Evolutionary conservation across 1,139 yeast species (phyloP).

Genomic region (Candida albicans): DNA sequence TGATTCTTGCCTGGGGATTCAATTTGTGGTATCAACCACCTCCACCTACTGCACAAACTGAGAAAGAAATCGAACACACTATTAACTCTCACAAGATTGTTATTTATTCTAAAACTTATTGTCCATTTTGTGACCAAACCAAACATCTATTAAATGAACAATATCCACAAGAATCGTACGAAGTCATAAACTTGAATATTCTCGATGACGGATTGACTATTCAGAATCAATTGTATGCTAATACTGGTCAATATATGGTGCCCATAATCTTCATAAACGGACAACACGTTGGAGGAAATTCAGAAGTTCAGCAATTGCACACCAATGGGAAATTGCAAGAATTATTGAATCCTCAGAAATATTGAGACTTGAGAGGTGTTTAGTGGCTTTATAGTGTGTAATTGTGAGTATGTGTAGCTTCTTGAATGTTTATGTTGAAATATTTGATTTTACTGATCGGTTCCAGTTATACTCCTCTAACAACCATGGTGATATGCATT

Average conservation of each 20-base stretch:
- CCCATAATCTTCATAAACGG: slow-evolving; percentile 83
- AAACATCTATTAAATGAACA: slow-evolving; percentile 17
- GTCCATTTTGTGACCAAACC: slow-evolving; percentile 25
- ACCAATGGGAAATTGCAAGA: slow-evolving; percentile 2
- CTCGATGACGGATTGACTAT: slow-evolving; percentile 29
- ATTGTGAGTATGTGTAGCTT: too few species aligned
- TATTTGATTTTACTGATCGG: background rate
- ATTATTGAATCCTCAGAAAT: background rate
- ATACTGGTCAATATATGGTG: slow-evolving; percentile 82
- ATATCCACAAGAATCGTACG: slow-evolving; percentile 14
- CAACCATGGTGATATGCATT: background rate
- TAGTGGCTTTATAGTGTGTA: too few species aligned
- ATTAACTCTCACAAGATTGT: slow-evolving; percentile 1
- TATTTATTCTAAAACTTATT: slow-evolving; percentile 18
- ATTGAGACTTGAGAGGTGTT: background rate
- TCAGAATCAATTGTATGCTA: slow-evolving; percentile 64
- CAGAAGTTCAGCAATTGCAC: slow-evolving; percentile 55
- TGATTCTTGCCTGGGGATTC: slow-evolving; percentile 1
- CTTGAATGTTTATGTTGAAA: background rate
- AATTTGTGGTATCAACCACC: slow-evolving; percentile 7
- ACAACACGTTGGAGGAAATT: slow-evolving; percentile 84
- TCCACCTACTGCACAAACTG: background rate
- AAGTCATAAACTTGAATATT: slow-evolving; percentile 22
- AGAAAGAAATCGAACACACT: slow-evolving; percentile 2
- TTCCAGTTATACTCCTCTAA: background rate